These are phyloP conservation scores for Chaetothyriales sp. DNA, from an alignment of 2,329 filamentous ascomycete species.

Conservation along the genomic window DNA sequence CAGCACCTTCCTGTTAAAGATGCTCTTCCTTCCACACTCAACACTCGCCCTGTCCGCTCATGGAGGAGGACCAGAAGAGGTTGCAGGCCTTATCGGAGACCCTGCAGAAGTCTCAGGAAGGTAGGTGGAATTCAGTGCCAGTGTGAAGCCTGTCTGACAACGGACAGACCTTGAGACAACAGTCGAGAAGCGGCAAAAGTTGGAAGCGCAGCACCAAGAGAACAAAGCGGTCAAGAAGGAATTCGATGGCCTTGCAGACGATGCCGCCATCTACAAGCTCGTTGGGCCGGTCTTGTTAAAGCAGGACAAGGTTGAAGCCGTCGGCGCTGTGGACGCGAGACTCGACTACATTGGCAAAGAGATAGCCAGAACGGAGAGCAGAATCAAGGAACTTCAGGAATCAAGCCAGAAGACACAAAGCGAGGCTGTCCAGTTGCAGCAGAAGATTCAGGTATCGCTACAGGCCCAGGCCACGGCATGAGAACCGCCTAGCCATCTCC, in stretches of 20 bases:
- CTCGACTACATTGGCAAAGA: constrained; percentile 88
- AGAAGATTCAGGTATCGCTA: constrained; percentile 14
- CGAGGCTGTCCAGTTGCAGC: constrained; percentile 34
- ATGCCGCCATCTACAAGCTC: constrained; percentile 88
- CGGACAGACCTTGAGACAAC: constrained; percentile 60
- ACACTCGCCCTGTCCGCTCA: neutral
- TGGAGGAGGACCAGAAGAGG: constrained; percentile 50
- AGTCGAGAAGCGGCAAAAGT: constrained; percentile 69
- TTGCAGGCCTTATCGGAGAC: constrained; percentile 75
- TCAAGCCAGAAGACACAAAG: constrained; percentile 50
- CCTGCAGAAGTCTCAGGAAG: constrained; percentile 73
- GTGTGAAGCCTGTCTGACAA: constrained; percentile 1
- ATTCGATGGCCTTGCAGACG: constrained; percentile 62
- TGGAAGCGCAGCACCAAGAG: constrained; percentile 85
- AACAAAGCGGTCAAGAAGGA: constrained; percentile 72
- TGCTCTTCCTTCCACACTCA: neutral
- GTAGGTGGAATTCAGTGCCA: constrained; percentile 29
- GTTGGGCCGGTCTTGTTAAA: constrained; percentile 85
- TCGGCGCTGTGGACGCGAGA: constrained; percentile 77
- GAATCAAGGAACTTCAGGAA: constrained; percentile 49
- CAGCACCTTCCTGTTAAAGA: neutral
- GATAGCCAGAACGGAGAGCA: constrained; percentile 56
- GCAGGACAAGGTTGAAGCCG: constrained; percentile 81
- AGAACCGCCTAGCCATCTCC: neutral
- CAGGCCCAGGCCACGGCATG: constrained; percentile 12